Conservation (phyloP, 495 filamentous ascomycete genomes). For the Friedmanniomyces simplex region DNA sequence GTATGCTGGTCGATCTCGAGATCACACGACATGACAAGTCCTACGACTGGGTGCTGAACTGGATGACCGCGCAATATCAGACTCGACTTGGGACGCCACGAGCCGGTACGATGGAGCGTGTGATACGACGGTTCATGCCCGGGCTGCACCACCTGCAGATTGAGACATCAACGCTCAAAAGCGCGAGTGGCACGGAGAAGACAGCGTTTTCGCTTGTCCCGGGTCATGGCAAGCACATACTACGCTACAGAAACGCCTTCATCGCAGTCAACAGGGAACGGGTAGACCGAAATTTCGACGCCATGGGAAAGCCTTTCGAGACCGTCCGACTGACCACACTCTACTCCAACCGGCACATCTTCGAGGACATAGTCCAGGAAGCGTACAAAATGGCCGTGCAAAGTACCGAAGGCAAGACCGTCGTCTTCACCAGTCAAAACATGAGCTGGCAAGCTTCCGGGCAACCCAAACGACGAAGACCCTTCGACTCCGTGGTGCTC, state of each 20-base stretch:
- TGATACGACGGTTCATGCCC: conserved; percentile 50
- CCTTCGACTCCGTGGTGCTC: conserved; percentile 77
- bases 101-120: conserved; percentile 39
- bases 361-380: conserved; percentile 75
- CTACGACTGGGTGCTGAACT: conserved; percentile 87
- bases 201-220: conserved; percentile 83
- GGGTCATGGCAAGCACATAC: conserved; percentile 74
- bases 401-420: conserved; percentile 84
- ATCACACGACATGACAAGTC: conserved; percentile 87
- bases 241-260: conserved; percentile 76
- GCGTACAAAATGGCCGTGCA: conserved; percentile 66
- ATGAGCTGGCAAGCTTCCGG: conserved; percentile 79
- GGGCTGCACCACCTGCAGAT: conserved; percentile 58
- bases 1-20: conserved; percentile 88
- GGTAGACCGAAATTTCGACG: conserved; percentile 55
- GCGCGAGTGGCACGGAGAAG: conserved; percentile 53
- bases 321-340: conserved; percentile 87
- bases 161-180: conserved; percentile 50
- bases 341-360: conserved; percentile 74
- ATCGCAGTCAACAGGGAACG: conserved; percentile 79
- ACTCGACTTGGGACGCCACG: conserved; percentile 12
- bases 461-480: conserved; percentile 74
- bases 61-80: conserved; percentile 66
- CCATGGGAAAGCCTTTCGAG: conserved; percentile 81
- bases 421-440: conserved; percentile 77